These are phyloP conservation scores for Tetracladium maxilliforme DNA, from an alignment of 2,329 filamentous ascomycete genomes.

Conservation along the genomic window DNA sequence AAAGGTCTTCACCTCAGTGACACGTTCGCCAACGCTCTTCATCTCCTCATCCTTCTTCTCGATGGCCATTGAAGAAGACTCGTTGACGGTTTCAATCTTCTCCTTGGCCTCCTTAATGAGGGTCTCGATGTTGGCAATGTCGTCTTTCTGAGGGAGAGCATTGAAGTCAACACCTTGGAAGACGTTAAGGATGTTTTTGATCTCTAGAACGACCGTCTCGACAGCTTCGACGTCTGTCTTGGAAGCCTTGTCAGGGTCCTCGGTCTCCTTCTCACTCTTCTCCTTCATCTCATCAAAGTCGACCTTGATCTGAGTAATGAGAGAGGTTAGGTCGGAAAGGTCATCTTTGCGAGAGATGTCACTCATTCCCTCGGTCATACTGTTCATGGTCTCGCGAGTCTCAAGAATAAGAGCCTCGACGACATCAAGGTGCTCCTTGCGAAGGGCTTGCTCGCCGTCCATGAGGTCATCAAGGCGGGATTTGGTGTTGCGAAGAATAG, in stretches of 20 bases:
- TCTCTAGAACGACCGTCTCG: conserved; percentile 68
- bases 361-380: conserved; percentile 52
- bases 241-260: conserved; percentile 44
- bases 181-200: conserved; percentile 65
- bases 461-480: conserved; percentile 77
- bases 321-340: conserved; percentile 57
- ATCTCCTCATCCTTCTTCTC: conserved; percentile 78
- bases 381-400: conserved; percentile 57
- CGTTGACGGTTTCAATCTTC: conserved; percentile 50
- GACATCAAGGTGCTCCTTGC: conserved; percentile 45
- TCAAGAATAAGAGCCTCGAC: conserved; percentile 48
- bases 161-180: conserved; percentile 58
- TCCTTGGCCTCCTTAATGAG: conserved; percentile 61
- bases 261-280: conserved; percentile 23
- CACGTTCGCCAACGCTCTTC: conserved; percentile 60
- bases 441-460: conserved; percentile 55
- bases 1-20: conserved; percentile 64
- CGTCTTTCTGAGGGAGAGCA: conserved; percentile 59
- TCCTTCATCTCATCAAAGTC: conserved; percentile 59
- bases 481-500: conserved; percentile 79
- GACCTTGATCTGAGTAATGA: conserved; percentile 64
- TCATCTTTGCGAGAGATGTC: conserved; percentile 66
- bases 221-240: conserved; percentile 76
- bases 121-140: conserved; percentile 55
- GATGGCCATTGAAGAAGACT: conserved; percentile 62